Evolutionary conservation across 108 stramenopile genomes (phyloP).

Genomic region (Fragilaria crotonensis): DNA sequence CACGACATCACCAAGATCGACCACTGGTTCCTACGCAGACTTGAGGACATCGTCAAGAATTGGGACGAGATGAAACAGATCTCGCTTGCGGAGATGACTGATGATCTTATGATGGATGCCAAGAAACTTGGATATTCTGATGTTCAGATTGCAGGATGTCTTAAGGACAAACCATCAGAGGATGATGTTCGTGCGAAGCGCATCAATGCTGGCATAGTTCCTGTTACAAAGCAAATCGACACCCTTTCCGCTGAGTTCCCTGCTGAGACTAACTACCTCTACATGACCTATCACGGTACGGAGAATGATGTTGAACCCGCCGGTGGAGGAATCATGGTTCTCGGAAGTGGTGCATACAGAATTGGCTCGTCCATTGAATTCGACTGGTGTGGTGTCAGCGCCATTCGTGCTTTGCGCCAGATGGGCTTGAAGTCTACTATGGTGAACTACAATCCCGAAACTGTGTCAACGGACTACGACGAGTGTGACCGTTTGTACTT

Average conservation of each 20-base stretch:
- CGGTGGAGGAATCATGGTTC: constrained; percentile 88
- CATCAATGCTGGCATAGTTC: constrained; percentile 58
- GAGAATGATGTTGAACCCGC: constrained; percentile 86
- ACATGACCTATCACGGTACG: constrained; percentile 93
- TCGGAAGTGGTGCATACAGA: constrained; percentile 96
- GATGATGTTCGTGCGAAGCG: constrained; percentile 67
- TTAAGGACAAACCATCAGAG: constrained; percentile 51
- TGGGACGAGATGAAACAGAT: constrained; percentile 37
- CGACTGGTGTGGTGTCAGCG: constrained; percentile 98
- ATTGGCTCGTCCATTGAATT: constrained; percentile 98
- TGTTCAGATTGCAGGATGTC: constrained; percentile 68
- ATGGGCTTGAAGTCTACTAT: constrained; percentile 85
- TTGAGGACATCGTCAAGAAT: constrained; percentile 81
- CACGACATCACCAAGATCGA: constrained; percentile 95
- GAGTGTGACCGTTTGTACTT: constrained; percentile 99
- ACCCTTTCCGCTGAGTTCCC: constrained; percentile 99
- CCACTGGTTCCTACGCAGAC: constrained; percentile 92
- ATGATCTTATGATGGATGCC: constrained; percentile 58
- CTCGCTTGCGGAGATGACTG: constrained; percentile 34
- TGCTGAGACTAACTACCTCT: constrained; percentile 96
- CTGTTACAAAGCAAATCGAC: constrained; percentile 97
- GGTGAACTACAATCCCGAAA: constrained; percentile 99
- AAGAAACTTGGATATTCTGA: constrained; percentile 96
- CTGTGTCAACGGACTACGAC: constrained; percentile 99
- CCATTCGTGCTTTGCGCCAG: constrained; percentile 88